These are phyloP conservation scores for Hypoxylon sp. DNA, from an alignment of 2,329 filamentous ascomycete species.

Conservation along the genomic window DNA sequence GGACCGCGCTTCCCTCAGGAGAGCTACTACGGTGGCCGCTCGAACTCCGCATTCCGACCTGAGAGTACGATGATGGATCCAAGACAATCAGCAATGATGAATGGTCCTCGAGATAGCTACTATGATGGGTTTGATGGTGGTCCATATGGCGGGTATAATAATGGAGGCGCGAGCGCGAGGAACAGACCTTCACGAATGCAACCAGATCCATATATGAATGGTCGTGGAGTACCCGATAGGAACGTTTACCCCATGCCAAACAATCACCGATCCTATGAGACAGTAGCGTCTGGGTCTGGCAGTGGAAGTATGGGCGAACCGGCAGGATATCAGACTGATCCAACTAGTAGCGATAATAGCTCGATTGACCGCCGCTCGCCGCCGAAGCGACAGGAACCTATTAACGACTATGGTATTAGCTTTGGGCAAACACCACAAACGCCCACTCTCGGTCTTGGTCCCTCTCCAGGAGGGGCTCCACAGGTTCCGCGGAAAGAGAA, in stretches of 20 bases:
- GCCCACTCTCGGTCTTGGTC: conserved; percentile 55
- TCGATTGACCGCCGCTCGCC: conserved; percentile 82
- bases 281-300: conserved; percentile 81
- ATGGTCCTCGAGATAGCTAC: conserved; percentile 58
- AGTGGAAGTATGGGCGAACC: conserved; percentile 82
- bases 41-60: conserved; percentile 57
- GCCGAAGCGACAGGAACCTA: conserved; percentile 67
- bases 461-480: conserved; percentile 45
- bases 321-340: conserved; percentile 86
- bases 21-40: conserved; percentile 66
- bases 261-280: conserved; percentile 89
- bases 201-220: conserved; percentile 63
- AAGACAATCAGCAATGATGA: conserved; percentile 53
- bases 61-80: conserved; percentile 61
- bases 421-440: conserved; percentile 64
- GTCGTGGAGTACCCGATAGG: conserved; percentile 59
- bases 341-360: conserved; percentile 90
- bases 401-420: conserved; percentile 76
- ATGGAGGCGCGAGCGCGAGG: conserved; percentile 50
- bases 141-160: conserved; percentile 54
- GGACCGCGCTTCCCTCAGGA: conserved; percentile 66
- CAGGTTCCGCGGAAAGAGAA: conserved; percentile 56
- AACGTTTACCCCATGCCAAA: conserved; percentile 69
- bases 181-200: conserved; percentile 61
- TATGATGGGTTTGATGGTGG: conserved; percentile 59